Evolutionary conservation across 768 basidiomycete genomes (phyloP), one percentile per base, ranked within the genome.

Genomic region (Panaeolus papilionaceus): DNA sequence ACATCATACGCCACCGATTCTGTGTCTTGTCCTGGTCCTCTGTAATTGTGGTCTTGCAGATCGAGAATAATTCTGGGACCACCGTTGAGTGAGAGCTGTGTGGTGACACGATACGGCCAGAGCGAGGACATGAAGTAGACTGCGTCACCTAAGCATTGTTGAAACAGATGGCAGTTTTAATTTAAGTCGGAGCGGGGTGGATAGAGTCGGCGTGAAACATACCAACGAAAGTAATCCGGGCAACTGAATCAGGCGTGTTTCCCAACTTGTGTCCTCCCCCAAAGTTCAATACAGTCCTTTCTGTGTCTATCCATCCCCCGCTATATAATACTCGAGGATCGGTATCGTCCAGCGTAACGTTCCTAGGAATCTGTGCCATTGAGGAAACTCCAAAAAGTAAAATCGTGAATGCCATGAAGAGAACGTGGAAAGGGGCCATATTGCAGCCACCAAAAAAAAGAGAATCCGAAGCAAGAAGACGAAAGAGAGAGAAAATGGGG

Each of bases 121-220:
- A 73, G 67, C 12, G 73, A 71, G 0, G 75, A 69, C 58, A 64
- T 70, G 44, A 72, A 75, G 66, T 74, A 74, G 38, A 75, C 70
- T 42, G 75, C 75, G 45, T 69, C 68, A 20, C 73, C 75, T 75
- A 64, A 20, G 26, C 42, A 39, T 45, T 10, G 39, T 20, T n/a
- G 2, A 10, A 3, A 1, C 33, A 1, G 33, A 33, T 33, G 0
- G 33, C 0, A 2, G 2, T 33, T 33, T 33, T 33, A 33, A 8
- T 9, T 58, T 7, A 38, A 58, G 14, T 47, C 16, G 33, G 38
- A 64, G 62, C 14, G 66, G 7, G 39, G 10, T 9, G 14, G 28
- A n/a, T 28, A 51, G 39, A n/a, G 14, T 12, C 33, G 6, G 54
- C 14, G 4, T 28, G 33, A 37, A 64, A 61, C 37, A 28, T n/a